phyloP scores from a whole-genome alignment of 352 stramenopile species.

The Chrysophaeum taylorii region DNA sequence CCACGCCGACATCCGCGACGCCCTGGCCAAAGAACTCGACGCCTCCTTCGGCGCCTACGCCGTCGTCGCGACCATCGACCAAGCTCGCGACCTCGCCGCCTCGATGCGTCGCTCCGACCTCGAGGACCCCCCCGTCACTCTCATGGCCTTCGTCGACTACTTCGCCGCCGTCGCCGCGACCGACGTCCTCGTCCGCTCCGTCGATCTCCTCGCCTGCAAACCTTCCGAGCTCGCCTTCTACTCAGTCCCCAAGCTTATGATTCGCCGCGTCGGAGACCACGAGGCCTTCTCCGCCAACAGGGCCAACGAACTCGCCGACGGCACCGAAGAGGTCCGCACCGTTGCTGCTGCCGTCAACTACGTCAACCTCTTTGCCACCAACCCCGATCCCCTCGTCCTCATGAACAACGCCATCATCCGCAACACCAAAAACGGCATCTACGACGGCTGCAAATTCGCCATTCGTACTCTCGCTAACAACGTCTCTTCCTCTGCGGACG shows the following conservation, averaged over 20 bases:
- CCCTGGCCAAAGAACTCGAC: conserved; percentile 44
- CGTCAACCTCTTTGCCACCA: conserved; percentile 45
- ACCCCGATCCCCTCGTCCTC: conserved; percentile 39
- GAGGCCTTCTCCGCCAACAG: conserved; percentile 53
- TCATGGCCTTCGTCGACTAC: conserved; percentile 62
- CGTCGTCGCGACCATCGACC: background rate
- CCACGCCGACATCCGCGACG: conserved; percentile 52
- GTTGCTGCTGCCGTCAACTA: conserved; percentile 43
- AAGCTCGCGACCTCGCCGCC: background rate
- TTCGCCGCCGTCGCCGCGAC: conserved; percentile 60
- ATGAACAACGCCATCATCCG: conserved; percentile 57
- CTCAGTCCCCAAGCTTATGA: conserved; percentile 58
- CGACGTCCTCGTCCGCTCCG: conserved; percentile 53
- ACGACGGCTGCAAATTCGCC: conserved; percentile 61
- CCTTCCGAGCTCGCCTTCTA: conserved; percentile 63
- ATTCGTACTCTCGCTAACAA: no score
- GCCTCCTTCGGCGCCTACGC: background rate
- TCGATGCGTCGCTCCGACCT: conserved; percentile 16
- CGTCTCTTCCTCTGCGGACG: no score
- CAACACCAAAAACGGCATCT: conserved; percentile 53
- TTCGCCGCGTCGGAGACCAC: conserved; percentile 61
- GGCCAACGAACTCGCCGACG: conserved; percentile 53
- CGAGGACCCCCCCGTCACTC: conserved; percentile 33
- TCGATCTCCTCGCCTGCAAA: conserved; percentile 59
- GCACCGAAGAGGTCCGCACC: conserved; percentile 47